Evolutionary conservation across 2,329 filamentous ascomycete genomes (phyloP), one percentile per base, ranked within the genome.

Genomic region (Paecilomyces sp.): DNA sequence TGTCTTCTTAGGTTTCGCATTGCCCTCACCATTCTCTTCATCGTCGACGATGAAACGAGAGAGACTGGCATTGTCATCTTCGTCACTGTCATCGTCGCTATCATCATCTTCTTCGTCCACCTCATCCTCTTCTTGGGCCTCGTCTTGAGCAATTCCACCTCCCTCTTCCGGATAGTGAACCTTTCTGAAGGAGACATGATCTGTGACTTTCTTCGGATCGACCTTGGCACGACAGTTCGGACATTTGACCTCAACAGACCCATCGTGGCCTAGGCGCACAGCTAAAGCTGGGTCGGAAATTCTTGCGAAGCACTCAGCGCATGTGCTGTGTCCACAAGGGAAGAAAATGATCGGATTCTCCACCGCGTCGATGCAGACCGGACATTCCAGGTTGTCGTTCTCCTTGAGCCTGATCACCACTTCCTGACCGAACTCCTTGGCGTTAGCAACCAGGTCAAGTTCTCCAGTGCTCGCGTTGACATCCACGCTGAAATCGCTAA

Each of bases 321-420:
- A 96, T 25, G 86, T 86, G 61, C 88, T 85, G 68, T 96, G 92
- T 1, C 92, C 92, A 68, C 92, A 96, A 1, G 91, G 91, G 57
- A 91, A 80, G 72, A 92, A 88, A 63, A 96, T 90, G 2, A 84
- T 84, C 0, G 90, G 89, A 62, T 92, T 92, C 13, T 83, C 80
- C 6, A 88, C 85, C 2, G 81, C 86, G 67, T 96, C 92, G 60
- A 89, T 87, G 71, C 92, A 96, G 22, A 94, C 86, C 0, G 90
- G 90, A 68, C 92, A 96, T 70, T 92, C 88, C 56, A 93, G 90
- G 1, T 80, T 82, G 1, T 85, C 80, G 5, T 78, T 75, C 12
- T 78, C 75, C 63, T 79, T 88, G 69, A 94, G 82, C 6, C 90
- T 85, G n/a, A 78, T 69, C 18, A 95, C 80, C 12, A 91, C 88